Base-by-base conservation (phyloP, 23 red algal species). In the Cyanidiococcus yangmingshanensis region DNA sequence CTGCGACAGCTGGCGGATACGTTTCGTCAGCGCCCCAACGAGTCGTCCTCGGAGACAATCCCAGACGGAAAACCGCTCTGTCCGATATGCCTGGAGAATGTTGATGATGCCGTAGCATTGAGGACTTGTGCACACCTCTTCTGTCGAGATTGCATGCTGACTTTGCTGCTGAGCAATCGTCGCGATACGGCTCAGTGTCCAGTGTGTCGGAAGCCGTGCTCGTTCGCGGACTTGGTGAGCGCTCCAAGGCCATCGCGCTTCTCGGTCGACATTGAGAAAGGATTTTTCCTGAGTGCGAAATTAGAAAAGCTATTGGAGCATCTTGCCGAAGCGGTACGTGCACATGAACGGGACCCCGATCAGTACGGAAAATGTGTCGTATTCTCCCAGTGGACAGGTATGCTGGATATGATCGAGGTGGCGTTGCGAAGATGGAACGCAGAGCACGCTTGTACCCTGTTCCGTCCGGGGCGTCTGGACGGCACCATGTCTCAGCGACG, bases 321-420 rank as follows among this genome's bases (percentile, higher is more conserved):
- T 71, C 63, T 71, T 7, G 21, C 7, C n/a, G 63, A 71, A 35
- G 63, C 63, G 32, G 63, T 71, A 29, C n/a, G 32, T 12, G 63
- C 63, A 29, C 27, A 3, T 7, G n/a, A 71, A 7, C 63, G 63
- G 16, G 63, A 71, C 27, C 63, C 39, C 21, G 75, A 50, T 39
- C 36, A 21, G 77, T 31, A 59, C 30, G 75, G 57, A 12, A 98
- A 98, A 76, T 80, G 87, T 2, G 88, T 98, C 17, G 77, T 98
- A 16, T 91, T 98, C 31, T 98, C 94, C 2, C 88, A 91, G 75
- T 98, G 89, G 74, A 98, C 94, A 2, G 75, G 58, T 29, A 86
- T 86, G 79, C 79, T 98, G 37, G 94, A 98, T 77, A 68, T 98
- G 0, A 58, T 98, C 1, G 88, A 85, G 45, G 58, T 36, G 7